A percentile compares a stretch with the other conserved stretches of the same genome.
These are phyloP conservation scores for Whalleya microplaca DNA, from an alignment of 2,329 filamentous ascomycete species.

Conservation along the genomic window DNA sequence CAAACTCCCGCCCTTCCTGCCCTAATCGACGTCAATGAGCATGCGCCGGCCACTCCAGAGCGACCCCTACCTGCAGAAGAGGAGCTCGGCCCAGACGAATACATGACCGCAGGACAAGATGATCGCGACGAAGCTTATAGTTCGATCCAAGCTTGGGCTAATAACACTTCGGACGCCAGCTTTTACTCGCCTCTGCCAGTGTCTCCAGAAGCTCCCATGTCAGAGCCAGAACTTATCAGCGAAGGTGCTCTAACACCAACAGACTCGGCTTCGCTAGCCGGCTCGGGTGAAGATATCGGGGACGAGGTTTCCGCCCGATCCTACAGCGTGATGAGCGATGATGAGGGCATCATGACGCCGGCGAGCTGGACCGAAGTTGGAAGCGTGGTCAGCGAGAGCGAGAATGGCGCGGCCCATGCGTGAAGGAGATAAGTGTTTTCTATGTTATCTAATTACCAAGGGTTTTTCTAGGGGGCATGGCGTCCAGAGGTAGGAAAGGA, in stretches of 20 bases:
- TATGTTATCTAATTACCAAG: slow-evolving; percentile 17
- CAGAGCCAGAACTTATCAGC: slow-evolving; percentile 56
- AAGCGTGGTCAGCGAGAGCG: slow-evolving; percentile 63
- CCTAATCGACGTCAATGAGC: slow-evolving; percentile 40
- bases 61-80: slow-evolving; percentile 39
- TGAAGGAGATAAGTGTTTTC: slow-evolving; percentile 23
- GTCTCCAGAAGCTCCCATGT: slow-evolving; percentile 52
- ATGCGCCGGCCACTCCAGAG: slow-evolving; percentile 6
- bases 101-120: slow-evolving; percentile 56
- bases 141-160: slow-evolving; percentile 68
- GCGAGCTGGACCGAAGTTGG: slow-evolving; percentile 69
- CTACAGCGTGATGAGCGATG: slow-evolving; percentile 63
- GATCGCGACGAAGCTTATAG: slow-evolving; percentile 53
- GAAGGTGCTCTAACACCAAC: slow-evolving; percentile 62
- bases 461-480: slow-evolving; percentile 18
- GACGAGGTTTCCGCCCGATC: slow-evolving; percentile 48
- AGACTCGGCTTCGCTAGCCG: slow-evolving; percentile 59
- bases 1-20: slow-evolving; percentile 32
- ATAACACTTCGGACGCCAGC: slow-evolving; percentile 54
- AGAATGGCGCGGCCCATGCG: slow-evolving; percentile 44
- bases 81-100: slow-evolving; percentile 50
- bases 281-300: slow-evolving; percentile 53
- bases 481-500: slow-evolving; percentile 14
- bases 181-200: slow-evolving; percentile 66
- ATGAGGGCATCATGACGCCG: slow-evolving; percentile 62